Evolutionary conservation across 768 basidiomycete species (phyloP).

Genomic region (Kwoniella dejecticola): DNA sequence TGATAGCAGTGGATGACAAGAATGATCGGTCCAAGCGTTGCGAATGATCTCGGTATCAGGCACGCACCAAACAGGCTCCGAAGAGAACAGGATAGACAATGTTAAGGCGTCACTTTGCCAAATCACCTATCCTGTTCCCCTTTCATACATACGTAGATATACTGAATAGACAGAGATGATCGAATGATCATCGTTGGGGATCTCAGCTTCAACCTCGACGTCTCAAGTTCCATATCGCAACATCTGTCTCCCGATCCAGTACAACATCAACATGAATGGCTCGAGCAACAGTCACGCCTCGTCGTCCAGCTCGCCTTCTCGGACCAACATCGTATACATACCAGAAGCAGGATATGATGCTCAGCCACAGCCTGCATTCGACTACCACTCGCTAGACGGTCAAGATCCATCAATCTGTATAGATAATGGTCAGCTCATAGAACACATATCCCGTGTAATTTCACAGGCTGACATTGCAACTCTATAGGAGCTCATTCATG

Average conservation of each 20-base stretch:
- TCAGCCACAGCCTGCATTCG: constrained; percentile 30
- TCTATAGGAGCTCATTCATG: constrained; percentile 70
- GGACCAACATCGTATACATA: constrained; percentile 29
- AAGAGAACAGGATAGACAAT: constrained; percentile 11
- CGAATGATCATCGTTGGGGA: too few species aligned
- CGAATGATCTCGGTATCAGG: background rate
- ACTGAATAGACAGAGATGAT: too few species aligned
- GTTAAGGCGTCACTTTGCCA: background rate
- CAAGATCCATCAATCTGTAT: constrained; percentile 47
- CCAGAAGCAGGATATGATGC: constrained; percentile 25
- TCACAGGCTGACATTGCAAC: background rate
- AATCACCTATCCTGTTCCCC: background rate
- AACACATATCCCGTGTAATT: too few species aligned
- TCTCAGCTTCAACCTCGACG: too few species aligned
- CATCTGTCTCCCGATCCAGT: too few species aligned
- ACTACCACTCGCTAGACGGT: constrained; percentile 31
- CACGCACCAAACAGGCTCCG: background rate
- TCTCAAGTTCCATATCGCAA: too few species aligned
- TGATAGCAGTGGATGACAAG: background rate
- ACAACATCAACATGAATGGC: constrained; percentile 11
- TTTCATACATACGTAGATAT: background rate
- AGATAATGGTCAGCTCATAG: constrained; percentile 39
- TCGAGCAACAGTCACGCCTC: constrained; percentile 16
- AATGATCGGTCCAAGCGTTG: background rate
- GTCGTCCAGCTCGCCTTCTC: constrained; percentile 25